Base-by-base conservation (phyloP, 1,284 basidiomycete species). In the Ustilago trichophora region DNA sequence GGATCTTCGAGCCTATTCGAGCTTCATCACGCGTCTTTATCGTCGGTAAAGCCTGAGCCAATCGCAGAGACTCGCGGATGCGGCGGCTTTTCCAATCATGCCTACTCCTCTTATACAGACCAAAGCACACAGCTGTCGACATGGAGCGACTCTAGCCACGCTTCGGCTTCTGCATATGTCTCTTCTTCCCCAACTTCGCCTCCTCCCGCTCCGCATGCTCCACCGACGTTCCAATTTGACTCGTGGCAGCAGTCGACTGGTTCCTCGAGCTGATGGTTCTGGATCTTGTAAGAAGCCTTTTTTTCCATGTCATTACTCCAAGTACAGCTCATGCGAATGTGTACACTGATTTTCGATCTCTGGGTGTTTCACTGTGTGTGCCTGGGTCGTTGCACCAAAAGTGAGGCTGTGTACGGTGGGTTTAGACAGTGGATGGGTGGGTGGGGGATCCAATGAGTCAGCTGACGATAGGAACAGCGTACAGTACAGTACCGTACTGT, bases 161-260 rank as follows among this genome's bases (percentile, higher is more conserved):
- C 53, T 9, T 49, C 46, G 27, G 13, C 15, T n/a, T n/a, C n/a
- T n/a, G 18, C 42, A 5, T 35, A 43, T 8, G 31, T 44, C 8
- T 50, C 41, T 15, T 45, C 54, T 8, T 45, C 54, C 34, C 54
- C 54, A 13, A 44, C 8, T 29, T 13, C 33, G 27, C 53, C 53
- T 0, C 40, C 53, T 18, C 33, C 53, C 4, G 25, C 33, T 34
- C 22, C 54, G 12, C 54, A 57, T 19, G 35, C 34, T 18, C 26
- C 46, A 9, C 38, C 41, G 9, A 8, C 27, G 27, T 49, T 43
- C 15, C 36, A 25, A 18, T 45, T 57, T 15, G 47, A 49, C 26
- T 21, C 46, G 7, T 57, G 54, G 54, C 47, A 57, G 25, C 47
- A 32, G 47, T 34, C 49, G 15, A 36, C 33, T 19, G 18, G 6